Percentiles rank a stretch among this genome's conserved stretches.
phyloP scores from a whole-genome alignment of 345 rosid species.

The Eucalyptus tenuipes region DNA sequence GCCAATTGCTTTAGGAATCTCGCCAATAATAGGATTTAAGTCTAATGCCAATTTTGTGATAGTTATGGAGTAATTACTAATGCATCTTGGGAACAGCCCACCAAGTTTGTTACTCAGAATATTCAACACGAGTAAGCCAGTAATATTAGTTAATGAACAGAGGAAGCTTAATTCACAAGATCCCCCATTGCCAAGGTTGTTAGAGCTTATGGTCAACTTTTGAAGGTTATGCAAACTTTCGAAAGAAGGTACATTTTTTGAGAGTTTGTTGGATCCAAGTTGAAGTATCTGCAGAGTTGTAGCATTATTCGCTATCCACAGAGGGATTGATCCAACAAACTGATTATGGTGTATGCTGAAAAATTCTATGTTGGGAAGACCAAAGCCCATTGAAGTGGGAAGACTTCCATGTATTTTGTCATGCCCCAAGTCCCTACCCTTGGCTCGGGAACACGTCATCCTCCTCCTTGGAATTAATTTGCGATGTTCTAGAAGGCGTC shows the following conservation, averaged over 20 bases:
- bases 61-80: neutral
- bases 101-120: neutral
- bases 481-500: accelerated
- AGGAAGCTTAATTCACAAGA: neutral
- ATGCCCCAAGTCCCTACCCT: accelerated
- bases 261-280: neutral
- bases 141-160: neutral
- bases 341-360: neutral
- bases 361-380: neutral
- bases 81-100: neutral
- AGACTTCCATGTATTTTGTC: neutral
- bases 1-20: neutral
- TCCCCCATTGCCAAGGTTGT: neutral
- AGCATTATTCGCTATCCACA: neutral
- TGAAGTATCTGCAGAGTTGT: neutral
- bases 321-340: neutral
- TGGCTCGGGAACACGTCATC: accelerated
- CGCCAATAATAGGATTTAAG: neutral
- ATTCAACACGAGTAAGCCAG: neutral
- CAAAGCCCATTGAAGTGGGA: neutral
- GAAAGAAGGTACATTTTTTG: neutral
- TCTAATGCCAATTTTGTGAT: neutral
- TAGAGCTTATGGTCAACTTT: too few species aligned
- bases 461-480: too few species aligned
- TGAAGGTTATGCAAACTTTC: neutral